A percentile compares a stretch with the other conserved stretches of the same genome.
These are phyloP conservation scores for Fusarium scirpi DNA, from an alignment of 2,329 filamentous ascomycete species.

Conservation along the genomic window DNA sequence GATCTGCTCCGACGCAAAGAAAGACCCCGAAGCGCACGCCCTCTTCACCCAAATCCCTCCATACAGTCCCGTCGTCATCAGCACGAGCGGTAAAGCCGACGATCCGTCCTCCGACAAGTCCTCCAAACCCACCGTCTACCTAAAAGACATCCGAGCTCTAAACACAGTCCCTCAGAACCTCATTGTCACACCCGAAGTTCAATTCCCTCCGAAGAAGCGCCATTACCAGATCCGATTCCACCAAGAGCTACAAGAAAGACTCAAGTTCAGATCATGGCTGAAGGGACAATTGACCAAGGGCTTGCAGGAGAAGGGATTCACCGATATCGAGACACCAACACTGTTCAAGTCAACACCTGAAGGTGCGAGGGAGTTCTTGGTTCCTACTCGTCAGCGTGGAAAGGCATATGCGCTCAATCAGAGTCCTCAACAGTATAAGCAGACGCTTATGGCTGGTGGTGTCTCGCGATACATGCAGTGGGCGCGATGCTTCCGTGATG, in stretches of 20 bases:
- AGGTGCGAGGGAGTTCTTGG: constrained; percentile 92
- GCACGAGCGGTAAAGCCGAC: constrained; percentile 53
- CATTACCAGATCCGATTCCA: constrained; percentile 89
- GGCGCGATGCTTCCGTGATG: constrained; percentile 94
- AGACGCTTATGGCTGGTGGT: constrained; percentile 94
- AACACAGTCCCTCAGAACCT: constrained; percentile 68
- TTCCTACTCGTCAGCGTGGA: constrained; percentile 82
- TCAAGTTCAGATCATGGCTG: constrained; percentile 76
- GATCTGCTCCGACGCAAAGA: constrained; percentile 56
- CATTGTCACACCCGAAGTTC: constrained; percentile 78
- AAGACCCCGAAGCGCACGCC: constrained; percentile 53
- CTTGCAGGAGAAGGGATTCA: constrained; percentile 70
- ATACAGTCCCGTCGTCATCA: constrained; percentile 65
- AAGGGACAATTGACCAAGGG: constrained; percentile 64
- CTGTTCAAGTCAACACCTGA: constrained; percentile 98
- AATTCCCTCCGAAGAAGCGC: constrained; percentile 79
- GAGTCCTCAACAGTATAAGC: constrained; percentile 98
- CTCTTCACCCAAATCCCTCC: constrained; percentile 60
- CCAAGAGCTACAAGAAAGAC: constrained; percentile 71
- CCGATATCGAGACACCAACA: constrained; percentile 90
- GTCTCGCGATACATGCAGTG: constrained; percentile 89
- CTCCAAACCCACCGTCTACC: constrained; percentile 67
- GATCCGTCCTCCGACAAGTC: constrained; percentile 41
- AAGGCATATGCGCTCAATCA: constrained; percentile 92
- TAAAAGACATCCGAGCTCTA: constrained; percentile 66